Percentiles rank a stretch among this genome's conserved stretches.
These are phyloP conservation scores for Aureobasidium sp. DNA, from an alignment of 2,329 filamentous ascomycete genomes.

Conservation along the genomic window DNA sequence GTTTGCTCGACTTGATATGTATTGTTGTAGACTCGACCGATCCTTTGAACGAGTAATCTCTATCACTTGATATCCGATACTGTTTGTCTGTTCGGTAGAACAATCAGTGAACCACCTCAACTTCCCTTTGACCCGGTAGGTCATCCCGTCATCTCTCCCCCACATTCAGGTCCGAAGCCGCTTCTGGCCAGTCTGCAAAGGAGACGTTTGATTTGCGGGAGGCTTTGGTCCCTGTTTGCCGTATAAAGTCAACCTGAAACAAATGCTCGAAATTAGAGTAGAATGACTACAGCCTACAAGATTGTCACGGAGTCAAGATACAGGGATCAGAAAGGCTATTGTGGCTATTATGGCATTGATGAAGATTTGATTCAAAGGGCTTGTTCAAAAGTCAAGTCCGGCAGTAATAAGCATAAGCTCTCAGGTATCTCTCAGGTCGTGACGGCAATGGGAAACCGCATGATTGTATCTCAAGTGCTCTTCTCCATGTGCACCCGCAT, in stretches of 20 bases:
- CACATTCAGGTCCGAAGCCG: constrained; percentile 4
- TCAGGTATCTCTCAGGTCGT: constrained; percentile 15
- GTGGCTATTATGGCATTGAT: not conserved
- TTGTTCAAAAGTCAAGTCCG: constrained; percentile 7
- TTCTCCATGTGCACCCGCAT: constrained; percentile 1
- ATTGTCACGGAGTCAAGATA: not conserved
- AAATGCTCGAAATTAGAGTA: not conserved
- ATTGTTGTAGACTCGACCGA: not conserved
- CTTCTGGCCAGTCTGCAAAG: not conserved
- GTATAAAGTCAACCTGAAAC: not conserved
- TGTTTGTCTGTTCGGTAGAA: not conserved
- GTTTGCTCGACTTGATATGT: not conserved
- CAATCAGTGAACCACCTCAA: not conserved
- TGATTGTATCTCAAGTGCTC: constrained; percentile 9
- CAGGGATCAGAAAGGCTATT: not conserved
- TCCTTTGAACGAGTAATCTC: not conserved
- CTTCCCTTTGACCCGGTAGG: constrained; percentile 1
- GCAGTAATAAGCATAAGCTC: constrained; percentile 12
- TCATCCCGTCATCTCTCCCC: not conserved
- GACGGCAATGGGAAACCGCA: not conserved
- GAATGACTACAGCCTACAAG: not conserved
- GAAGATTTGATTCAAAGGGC: not conserved
- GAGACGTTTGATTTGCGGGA: constrained; percentile 1
- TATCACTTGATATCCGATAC: not conserved
- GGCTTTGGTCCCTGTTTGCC: not conserved